Evolutionary conservation across 495 filamentous ascomycete species (phyloP).

Genomic region (Sabuloglossum arenarium): DNA sequence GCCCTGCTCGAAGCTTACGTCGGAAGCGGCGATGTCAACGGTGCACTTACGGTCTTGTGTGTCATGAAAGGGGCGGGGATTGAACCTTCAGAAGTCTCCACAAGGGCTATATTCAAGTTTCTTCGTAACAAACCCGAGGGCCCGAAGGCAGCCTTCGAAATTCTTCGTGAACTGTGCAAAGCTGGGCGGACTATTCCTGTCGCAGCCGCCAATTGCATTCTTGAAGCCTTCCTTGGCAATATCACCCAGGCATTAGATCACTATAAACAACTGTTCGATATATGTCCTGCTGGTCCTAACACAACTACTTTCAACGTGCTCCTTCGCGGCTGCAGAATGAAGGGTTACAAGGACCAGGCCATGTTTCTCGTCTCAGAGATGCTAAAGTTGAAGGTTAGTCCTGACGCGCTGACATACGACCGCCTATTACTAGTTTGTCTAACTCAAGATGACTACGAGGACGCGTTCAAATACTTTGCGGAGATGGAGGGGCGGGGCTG

Average conservation of each 20-base stretch:
- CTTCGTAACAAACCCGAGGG: slow-evolving; percentile 18
- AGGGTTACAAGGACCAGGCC: not conserved
- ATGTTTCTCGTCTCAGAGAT: slow-evolving; percentile 32
- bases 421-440: slow-evolving; percentile 45
- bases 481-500: slow-evolving; percentile 25
- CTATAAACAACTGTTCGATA: slow-evolving; percentile 47
- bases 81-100: slow-evolving; percentile 27
- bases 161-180: slow-evolving; percentile 30
- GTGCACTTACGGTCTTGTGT: slow-evolving; percentile 38
- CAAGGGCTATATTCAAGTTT: slow-evolving; percentile 31
- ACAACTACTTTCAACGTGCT: slow-evolving; percentile 46
- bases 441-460: slow-evolving; percentile 27
- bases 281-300: slow-evolving; percentile 36
- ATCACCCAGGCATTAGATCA: slow-evolving; percentile 37
- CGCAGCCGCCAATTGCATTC: slow-evolving; percentile 37
- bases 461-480: slow-evolving; percentile 34
- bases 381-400: slow-evolving; percentile 35
- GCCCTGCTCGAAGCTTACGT: slow-evolving; percentile 46
- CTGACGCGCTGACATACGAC: slow-evolving; percentile 44
- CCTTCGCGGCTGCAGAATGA: slow-evolving; percentile 31
- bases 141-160: slow-evolving; percentile 24
- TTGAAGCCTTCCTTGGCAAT: slow-evolving; percentile 29
- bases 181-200: slow-evolving; percentile 25
- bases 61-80: slow-evolving; percentile 45
- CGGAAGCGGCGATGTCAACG: slow-evolving; percentile 27